Evolutionary conservation across 148 eudicot species (phyloP).

Genomic region (Spergularia bocconei): DNA sequence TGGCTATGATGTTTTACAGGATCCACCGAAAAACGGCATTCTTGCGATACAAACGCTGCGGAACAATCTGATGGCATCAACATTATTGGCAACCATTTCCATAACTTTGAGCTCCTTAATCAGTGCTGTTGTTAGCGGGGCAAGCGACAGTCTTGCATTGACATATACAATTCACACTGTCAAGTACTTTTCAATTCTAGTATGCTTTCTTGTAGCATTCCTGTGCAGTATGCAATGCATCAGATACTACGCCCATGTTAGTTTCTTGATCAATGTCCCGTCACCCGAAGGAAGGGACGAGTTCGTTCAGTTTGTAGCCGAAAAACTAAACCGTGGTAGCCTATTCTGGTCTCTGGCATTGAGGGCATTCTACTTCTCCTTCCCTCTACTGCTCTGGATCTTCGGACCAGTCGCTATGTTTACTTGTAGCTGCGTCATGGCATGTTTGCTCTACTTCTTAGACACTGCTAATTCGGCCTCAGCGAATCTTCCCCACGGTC

Average conservation of each 20-base stretch:
- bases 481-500: background rate
- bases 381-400: constrained; percentile 71
- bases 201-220: constrained; percentile 74
- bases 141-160: constrained; percentile 26
- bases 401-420: constrained; percentile 76
- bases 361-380: constrained; percentile 67
- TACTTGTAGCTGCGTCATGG: constrained; percentile 37
- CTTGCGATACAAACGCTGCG: constrained; percentile 45
- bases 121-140: constrained; percentile 57
- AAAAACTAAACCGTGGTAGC: constrained; percentile 52
- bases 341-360: constrained; percentile 68
- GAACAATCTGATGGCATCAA: constrained; percentile 80
- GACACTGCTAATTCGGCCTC: constrained; percentile 25
- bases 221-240: constrained; percentile 64
- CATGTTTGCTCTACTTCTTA: constrained; percentile 25
- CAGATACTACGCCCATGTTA: constrained; percentile 69
- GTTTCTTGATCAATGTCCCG: constrained; percentile 61
- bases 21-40: constrained; percentile 57
- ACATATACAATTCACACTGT: constrained; percentile 27
- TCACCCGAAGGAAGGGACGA: constrained; percentile 28
- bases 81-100: constrained; percentile 62
- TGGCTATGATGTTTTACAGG: constrained; percentile 30
- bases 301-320: constrained; percentile 48
- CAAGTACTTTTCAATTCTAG: constrained; percentile 53
- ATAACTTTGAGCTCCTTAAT: constrained; percentile 74